phyloP scores from a whole-genome alignment of 352 stramenopile genomes.

The Phytophthora crassamura region DNA sequence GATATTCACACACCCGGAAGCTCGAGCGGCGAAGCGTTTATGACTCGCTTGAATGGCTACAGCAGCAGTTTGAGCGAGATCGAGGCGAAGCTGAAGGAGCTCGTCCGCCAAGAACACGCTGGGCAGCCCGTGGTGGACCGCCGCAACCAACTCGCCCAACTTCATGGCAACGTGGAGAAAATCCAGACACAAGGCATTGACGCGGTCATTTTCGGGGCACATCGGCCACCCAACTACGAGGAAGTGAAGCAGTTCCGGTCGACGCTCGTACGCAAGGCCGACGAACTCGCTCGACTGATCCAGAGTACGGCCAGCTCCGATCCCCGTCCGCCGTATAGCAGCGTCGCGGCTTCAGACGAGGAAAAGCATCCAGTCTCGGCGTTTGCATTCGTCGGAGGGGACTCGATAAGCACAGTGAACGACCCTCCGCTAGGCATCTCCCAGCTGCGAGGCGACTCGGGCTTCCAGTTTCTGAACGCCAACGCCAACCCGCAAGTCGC shows the following conservation, averaged over 20 bases:
- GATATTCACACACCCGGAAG: slow-evolving; percentile 24
- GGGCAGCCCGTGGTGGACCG: slow-evolving; percentile 48
- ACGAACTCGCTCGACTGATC: slow-evolving; percentile 70
- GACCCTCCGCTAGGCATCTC: slow-evolving; percentile 45
- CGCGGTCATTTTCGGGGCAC: slow-evolving; percentile 76
- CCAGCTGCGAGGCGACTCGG: slow-evolving; percentile 40
- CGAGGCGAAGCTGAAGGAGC: slow-evolving; percentile 58
- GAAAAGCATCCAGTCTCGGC: slow-evolving; percentile 51
- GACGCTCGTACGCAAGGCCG: slow-evolving; percentile 65
- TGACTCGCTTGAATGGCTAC: slow-evolving; percentile 54
- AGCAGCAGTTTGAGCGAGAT: slow-evolving; percentile 51
- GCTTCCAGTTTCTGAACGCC: slow-evolving; percentile 57
- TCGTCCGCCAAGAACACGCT: slow-evolving; percentile 56
- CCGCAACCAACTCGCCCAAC: slow-evolving; percentile 74
- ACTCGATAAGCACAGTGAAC: slow-evolving; percentile 29
- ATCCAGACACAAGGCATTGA: slow-evolving; percentile 86
- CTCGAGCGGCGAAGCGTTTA: slow-evolving; percentile 42
- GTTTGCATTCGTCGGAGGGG: slow-evolving; percentile 60
- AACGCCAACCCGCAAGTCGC: slow-evolving; percentile 34
- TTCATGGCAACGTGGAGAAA: slow-evolving; percentile 77
- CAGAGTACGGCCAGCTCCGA: slow-evolving; percentile 50
- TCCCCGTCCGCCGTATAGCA: slow-evolving; percentile 15
- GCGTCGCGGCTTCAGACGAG: slow-evolving; percentile 25
- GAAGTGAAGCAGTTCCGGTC: slow-evolving; percentile 77
- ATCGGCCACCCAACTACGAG: slow-evolving; percentile 70